Evolutionary conservation across 2,329 filamentous ascomycete genomes (phyloP).

Genomic region (Nigrospora sphaerica): DNA sequence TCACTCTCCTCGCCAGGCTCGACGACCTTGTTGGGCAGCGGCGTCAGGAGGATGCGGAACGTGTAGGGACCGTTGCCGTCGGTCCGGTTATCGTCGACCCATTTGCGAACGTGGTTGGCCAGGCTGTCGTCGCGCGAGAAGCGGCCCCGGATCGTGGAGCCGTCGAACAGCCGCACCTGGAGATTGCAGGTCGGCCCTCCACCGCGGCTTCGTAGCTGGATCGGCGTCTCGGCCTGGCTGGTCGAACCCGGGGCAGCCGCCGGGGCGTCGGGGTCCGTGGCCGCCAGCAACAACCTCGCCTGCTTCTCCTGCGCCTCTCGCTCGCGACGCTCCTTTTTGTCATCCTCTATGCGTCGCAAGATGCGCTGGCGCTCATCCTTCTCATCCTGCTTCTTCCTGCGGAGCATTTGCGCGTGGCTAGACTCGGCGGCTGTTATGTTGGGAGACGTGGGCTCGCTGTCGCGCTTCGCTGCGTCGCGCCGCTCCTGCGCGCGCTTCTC

Average conservation of each 20-base stretch:
- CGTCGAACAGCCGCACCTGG: conserved; percentile 79
- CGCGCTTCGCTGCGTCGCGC: conserved; percentile 29
- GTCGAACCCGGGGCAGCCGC: conserved; percentile 9
- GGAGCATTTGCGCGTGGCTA: conserved; percentile 47
- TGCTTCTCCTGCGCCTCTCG: conserved; percentile 41
- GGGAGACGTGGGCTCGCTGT: conserved; percentile 18
- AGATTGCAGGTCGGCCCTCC: conserved; percentile 45
- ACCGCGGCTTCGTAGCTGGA: conserved; percentile 11
- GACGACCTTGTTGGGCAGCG: conserved; percentile 67
- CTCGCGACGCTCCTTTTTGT: conserved; percentile 61
- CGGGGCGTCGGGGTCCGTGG: conserved; percentile 13
- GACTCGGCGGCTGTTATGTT: conserved; percentile 25
- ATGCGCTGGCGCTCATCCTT: conserved; percentile 65
- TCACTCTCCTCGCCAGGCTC: conserved; percentile 68
- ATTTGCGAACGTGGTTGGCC: conserved; percentile 59
- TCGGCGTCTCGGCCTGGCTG: conserved; percentile 3
- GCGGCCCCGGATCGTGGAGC: conserved; percentile 65
- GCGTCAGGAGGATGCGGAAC: conserved; percentile 78
- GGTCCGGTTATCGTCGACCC: conserved; percentile 61
- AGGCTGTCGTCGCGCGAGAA: conserved; percentile 63
- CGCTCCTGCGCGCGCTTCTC: conserved; percentile 31
- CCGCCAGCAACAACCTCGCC: conserved; percentile 18
- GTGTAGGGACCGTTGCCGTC: conserved; percentile 62
- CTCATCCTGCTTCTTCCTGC: conserved; percentile 58
- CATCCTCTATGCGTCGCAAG: conserved; percentile 67